Evolutionary conservation across 306 rosid species (phyloP).

Genomic region (Gynostemma pentaphyllum): DNA sequence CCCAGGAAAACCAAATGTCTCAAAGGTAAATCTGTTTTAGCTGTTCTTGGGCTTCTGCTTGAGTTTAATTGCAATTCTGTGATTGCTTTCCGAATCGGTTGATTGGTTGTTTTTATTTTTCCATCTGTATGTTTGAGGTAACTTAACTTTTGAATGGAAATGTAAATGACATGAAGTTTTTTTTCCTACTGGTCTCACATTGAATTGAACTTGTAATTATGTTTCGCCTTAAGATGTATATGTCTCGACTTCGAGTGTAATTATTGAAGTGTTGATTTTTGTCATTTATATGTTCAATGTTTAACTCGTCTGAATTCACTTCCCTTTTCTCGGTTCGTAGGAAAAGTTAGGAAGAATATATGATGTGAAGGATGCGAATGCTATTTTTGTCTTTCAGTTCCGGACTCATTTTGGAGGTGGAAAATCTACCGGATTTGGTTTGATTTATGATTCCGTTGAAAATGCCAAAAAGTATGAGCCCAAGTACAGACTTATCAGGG

Average conservation of each 20-base stretch:
- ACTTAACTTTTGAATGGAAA: not conserved
- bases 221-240: too few species aligned
- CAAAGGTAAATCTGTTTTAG: constrained; percentile 13
- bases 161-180: not conserved
- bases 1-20: constrained; percentile 20
- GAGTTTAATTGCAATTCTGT: not conserved
- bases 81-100: not conserved
- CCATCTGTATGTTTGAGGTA: not conserved
- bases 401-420: constrained; percentile 26
- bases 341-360: constrained; percentile 18
- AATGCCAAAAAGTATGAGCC: constrained; percentile 23
- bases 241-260: not conserved
- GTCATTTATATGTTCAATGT: not conserved
- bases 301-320: not conserved
- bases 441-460: constrained; percentile 26
- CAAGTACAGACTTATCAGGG: constrained; percentile 25
- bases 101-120: not conserved
- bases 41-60: not conserved
- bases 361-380: constrained; percentile 17
- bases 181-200: not conserved
- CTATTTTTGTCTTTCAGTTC: constrained; percentile 23
- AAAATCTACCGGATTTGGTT: constrained; percentile 21
- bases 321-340: not conserved
- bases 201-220: not conserved
- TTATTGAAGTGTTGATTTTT: not conserved